phyloP scores from a whole-genome alignment of 1,139 yeast genomes.

The Candida sp. region DNA sequence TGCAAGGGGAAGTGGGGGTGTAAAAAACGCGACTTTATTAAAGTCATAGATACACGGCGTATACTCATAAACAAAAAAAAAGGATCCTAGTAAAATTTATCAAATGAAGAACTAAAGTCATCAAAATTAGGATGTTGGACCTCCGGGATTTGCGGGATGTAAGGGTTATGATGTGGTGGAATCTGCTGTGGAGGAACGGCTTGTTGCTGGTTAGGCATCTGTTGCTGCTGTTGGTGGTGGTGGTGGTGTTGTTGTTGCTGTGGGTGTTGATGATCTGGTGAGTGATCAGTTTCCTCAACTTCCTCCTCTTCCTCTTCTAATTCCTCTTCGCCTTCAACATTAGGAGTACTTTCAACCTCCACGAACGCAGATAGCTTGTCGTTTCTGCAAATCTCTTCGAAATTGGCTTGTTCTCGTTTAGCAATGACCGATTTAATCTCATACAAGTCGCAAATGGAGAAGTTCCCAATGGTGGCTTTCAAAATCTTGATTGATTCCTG shows the following conservation, averaged over 20 bases:
- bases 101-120: conserved; percentile 12
- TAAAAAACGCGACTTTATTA: too few species aligned
- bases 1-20: not conserved
- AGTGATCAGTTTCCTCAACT: conserved; percentile 2
- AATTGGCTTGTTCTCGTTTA: conserved; percentile 15
- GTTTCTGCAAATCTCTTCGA: conserved; percentile 18
- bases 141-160: conserved; percentile 5
- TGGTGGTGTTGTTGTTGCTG: conserved; percentile 1
- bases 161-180: conserved; percentile 3
- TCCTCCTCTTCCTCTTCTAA: conserved; percentile 12
- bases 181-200: conserved; percentile 1
- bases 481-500: conserved; percentile 13
- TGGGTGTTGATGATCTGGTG: conserved; percentile 1
- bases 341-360: conserved; percentile 10
- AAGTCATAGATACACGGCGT: not conserved
- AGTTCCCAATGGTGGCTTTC: conserved; percentile 14
- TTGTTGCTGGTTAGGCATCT: not conserved
- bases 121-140: conserved; percentile 9
- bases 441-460: conserved; percentile 16
- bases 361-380: conserved; percentile 18
- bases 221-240: conserved; percentile 3
- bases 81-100: conserved; percentile 7
- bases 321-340: conserved; percentile 6
- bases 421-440: conserved; percentile 15
- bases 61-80: not conserved